Conservation (phyloP, 768 basidiomycete genomes). For the Lyophyllum atratum region DNA sequence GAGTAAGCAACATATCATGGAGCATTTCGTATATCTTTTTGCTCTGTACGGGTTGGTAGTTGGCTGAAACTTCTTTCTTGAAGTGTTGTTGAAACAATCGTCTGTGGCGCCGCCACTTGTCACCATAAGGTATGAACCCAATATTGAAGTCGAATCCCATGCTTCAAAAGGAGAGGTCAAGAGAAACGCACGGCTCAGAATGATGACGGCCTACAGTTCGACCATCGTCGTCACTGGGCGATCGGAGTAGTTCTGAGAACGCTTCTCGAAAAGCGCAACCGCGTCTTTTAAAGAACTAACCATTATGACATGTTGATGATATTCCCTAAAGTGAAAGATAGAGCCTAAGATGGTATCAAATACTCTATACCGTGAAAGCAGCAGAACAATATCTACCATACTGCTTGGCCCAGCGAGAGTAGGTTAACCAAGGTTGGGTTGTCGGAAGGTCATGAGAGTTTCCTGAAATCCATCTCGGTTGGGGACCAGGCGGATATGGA, state of each 20-base stretch:
- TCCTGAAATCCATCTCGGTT: not conserved
- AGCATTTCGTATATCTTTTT: conserved; percentile 23
- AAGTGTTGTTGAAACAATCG: conserved; percentile 29
- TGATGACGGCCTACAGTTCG: conserved; percentile 14
- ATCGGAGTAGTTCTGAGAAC: conserved; percentile 27
- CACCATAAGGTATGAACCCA: conserved; percentile 27
- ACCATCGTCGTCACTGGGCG: conserved; percentile 19
- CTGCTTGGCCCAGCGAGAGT: not conserved
- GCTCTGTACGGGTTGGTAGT: conserved; percentile 24
- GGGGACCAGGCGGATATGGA: conserved; percentile 3
- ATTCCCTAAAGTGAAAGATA: conserved; percentile 22
- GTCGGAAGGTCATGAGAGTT: not conserved
- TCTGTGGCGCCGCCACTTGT: conserved; percentile 30
- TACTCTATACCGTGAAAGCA: not conserved
- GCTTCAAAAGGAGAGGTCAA: conserved; percentile 14
- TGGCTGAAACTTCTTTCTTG: conserved; percentile 16
- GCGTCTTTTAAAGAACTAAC: conserved; percentile 22
- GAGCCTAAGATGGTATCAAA: conserved; percentile 16
- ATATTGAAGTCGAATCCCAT: conserved; percentile 34
- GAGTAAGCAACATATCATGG: conserved; percentile 14
- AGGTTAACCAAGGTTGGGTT: not conserved
- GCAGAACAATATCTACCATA: not conserved
- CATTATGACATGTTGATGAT: conserved; percentile 23
- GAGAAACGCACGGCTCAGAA: not conserved
- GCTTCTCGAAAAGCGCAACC: conserved; percentile 27